Base-by-base conservation (phyloP, 2,329 filamentous ascomycete genomes). In the Aspergillus neotritici region DNA sequence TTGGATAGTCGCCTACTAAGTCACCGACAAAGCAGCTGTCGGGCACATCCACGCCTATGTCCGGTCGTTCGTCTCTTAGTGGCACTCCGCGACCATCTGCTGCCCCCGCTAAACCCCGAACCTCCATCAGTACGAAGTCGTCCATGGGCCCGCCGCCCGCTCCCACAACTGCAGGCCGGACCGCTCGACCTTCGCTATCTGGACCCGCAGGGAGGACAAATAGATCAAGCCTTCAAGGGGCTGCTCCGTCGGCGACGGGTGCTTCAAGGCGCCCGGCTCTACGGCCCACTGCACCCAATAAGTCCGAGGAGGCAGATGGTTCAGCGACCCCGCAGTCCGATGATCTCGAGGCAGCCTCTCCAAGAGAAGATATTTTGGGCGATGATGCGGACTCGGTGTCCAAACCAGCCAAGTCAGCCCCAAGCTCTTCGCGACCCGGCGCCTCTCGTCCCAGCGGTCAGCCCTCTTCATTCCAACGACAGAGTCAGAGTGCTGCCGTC, bases 1-100 rank as follows among this genome's bases (percentile, higher is more conserved):
- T 49, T 25, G 32, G 53, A 31, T 58, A 89, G 82, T 88, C 84
- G 46, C 86, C 87, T 2, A 83, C 79, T 1, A 90, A 87, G 57
- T 90, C 86, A 1, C 87, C 87, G 2, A 87, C 84, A 3, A 93
- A 93, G 60, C 84, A 86, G 55, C 64, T 86, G n/a, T 52, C 58
- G 8, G 71, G 67, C 10, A 68, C 68, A 13, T 73, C 80, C 2
- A 67, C 82, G 2, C 81, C 84, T 1, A 79, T 79, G 9, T 80
- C 67, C 11, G 54, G 60, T 47, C 66, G 73, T 25, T 50, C 59
- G 1, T 62, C 65, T 28, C 47, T 56, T 47, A 35, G 73, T 65
- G 31, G 71, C 65, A 40, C 37, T 72, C 76, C 17, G 63, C 84
- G 15, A 79, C 83, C 10, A 77, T 81, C 32, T 64, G 65, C 37